Evolutionary conservation across 768 basidiomycete species (phyloP).

Genomic region (Tylopilus balloui): DNA sequence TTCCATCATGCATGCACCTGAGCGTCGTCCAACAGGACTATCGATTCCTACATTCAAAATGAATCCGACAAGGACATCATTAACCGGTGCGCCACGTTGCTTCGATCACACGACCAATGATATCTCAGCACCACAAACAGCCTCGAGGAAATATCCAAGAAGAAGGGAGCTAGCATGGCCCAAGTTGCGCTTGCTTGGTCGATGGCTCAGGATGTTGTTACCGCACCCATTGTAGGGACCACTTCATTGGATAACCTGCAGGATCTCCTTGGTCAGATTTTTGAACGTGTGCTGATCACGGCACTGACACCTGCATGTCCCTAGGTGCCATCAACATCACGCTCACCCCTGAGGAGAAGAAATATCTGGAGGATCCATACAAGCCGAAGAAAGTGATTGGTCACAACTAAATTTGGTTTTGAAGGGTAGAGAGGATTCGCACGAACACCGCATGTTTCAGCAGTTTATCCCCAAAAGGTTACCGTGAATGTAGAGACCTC

Average conservation of each 20-base stretch:
- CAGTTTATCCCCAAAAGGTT: no score
- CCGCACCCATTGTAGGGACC: constrained; percentile 43
- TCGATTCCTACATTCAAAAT: constrained; percentile 13
- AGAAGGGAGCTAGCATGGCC: constrained; percentile 38
- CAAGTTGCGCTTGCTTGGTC: constrained; percentile 41
- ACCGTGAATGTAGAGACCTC: no score
- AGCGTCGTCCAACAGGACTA: constrained; percentile 19
- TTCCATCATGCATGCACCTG: background rate
- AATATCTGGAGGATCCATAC: constrained; percentile 44
- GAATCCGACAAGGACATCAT: constrained; percentile 24
- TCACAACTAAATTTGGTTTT: constrained; percentile 29
- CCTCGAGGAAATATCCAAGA: constrained; percentile 38
- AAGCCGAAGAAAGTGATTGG: constrained; percentile 41
- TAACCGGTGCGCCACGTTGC: constrained; percentile 17
- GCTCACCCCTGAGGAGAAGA: constrained; percentile 43
- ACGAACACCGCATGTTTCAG: background rate
- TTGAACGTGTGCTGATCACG: constrained; percentile 16
- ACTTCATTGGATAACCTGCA: constrained; percentile 38
- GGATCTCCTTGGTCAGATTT: constrained; percentile 34
- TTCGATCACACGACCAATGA: background rate
- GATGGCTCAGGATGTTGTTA: constrained; percentile 27
- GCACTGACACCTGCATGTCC: constrained; percentile 6
- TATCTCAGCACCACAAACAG: constrained; percentile 11
- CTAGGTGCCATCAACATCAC: constrained; percentile 33
- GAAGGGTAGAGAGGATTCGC: background rate